Evolutionary conservation across 2,329 filamentous ascomycete species (phyloP), one percentile per base, ranked within the genome.

Genomic region (Tolypocladium cylindrosporum): DNA sequence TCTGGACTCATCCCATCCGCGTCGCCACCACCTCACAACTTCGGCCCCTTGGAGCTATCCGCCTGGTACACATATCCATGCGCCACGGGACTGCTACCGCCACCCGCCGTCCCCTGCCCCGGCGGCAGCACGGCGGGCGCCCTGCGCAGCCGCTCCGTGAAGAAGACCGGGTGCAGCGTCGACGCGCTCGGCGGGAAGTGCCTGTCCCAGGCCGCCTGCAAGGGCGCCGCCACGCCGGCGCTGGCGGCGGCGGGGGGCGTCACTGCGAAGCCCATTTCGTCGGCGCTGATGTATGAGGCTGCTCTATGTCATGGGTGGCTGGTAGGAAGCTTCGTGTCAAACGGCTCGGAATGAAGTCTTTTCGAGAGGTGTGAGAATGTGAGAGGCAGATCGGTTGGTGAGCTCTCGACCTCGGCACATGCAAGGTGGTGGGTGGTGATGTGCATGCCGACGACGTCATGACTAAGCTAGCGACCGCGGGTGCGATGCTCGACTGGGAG

Each of bases 91-190:
- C 70, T 84, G 11, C 63, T 65, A 8, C 19, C 31, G 8, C 16
- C 8, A 8, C 31, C 19, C 48, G 31, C 11, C 9, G n/a, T 37
- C 4, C 31, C 31, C 16, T 57, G 31, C 14, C 57, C 64, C 8
- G 60, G 57, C 31, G 65, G 66, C 59, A 62, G 59, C 45, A 59
- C 64, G 27, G 78, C 74, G 6, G 84, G 80, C 3, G 80, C 77
- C 64, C 79, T 82, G 59, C 80, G 80, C 55, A 90, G 72, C 55
- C 78, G 78, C 37, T 82, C 76, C 0, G 87, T 88, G 73, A 91
- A 91, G 73, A 92, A 92, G 1, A 90, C 88, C 0, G 89, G 89
- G 63, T 92, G 89, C 34, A 82, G 75, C 43, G 77, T 77, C 1
- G 88, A 83, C 11, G 82, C 75, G 68, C 88, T 79, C 66, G 79